These are phyloP conservation scores for Collybia sordida DNA, from an alignment of 768 basidiomycete species.

Conservation along the genomic window DNA sequence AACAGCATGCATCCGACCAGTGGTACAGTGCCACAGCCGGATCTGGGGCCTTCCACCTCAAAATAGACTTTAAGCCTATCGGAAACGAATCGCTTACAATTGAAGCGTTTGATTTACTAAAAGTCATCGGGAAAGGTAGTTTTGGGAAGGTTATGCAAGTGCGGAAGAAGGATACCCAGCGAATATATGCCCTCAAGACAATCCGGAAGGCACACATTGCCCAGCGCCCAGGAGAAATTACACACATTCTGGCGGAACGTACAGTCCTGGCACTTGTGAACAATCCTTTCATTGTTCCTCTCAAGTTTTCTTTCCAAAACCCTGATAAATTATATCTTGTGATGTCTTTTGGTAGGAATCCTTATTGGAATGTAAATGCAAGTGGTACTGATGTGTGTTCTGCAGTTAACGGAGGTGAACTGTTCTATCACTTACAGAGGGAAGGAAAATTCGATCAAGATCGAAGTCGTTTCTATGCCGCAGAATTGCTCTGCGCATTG, in stretches of 20 bases:
- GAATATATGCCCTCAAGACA: slow-evolving; percentile 97
- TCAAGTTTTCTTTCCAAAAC: slow-evolving; percentile 99
- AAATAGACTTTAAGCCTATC: slow-evolving; percentile 89
- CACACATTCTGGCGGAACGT: slow-evolving; percentile 95
- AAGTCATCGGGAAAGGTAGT: slow-evolving; percentile 96
- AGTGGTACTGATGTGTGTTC: slow-evolving; percentile 2
- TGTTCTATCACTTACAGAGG: slow-evolving; percentile 96
- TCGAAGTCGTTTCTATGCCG: slow-evolving; percentile 94
- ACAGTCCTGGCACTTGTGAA: slow-evolving; percentile 97
- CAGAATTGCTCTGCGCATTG: slow-evolving; percentile 92
- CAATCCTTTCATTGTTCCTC: slow-evolving; percentile 97
- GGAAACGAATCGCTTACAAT: slow-evolving; percentile 88
- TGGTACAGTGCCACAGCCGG: slow-evolving; percentile 87
- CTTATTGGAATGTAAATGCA: slow-evolving; percentile 1
- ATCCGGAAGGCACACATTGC: slow-evolving; percentile 99
- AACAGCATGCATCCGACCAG: slow-evolving; percentile 82
- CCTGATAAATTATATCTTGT: slow-evolving; percentile 97
- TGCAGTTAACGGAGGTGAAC: slow-evolving; percentile 92
- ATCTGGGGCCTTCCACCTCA: slow-evolving; percentile 91
- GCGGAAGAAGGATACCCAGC: slow-evolving; percentile 96
- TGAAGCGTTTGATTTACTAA: slow-evolving; percentile 94
- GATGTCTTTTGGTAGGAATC: slow-evolving; percentile 83
- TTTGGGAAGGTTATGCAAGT: slow-evolving; percentile 99
- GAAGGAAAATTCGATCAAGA: slow-evolving; percentile 96
- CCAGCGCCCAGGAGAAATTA: slow-evolving; percentile 93